Conservation (phyloP, 805 yeast species). For the Brettanomyces sp. region DNA sequence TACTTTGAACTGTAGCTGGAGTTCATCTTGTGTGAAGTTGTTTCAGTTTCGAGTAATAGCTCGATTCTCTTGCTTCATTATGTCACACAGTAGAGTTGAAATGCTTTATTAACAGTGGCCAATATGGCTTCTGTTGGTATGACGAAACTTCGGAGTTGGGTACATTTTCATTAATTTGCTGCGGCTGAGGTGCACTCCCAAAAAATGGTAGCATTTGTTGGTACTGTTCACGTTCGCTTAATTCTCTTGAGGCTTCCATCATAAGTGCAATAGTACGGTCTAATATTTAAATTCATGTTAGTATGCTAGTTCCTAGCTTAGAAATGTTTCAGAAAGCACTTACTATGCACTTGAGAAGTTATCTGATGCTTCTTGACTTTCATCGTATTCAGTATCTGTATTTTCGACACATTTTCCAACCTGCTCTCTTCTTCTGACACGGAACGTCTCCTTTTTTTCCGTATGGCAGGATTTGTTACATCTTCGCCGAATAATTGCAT, state of each 20-base stretch:
- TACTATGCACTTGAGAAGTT: not conserved
- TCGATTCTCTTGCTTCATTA: not conserved
- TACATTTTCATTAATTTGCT: too few relatives aligned
- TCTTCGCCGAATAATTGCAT: too few relatives aligned
- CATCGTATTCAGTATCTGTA: too few relatives aligned
- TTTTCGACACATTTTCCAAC: not conserved
- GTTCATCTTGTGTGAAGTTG: not conserved
- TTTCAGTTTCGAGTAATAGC: too few relatives aligned
- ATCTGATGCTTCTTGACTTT: not conserved
- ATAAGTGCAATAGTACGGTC: conserved; percentile 17
- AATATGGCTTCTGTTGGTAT: not conserved
- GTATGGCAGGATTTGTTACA: not conserved
- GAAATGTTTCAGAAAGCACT: not conserved
- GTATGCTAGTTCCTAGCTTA: not conserved
- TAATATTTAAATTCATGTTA: not conserved
- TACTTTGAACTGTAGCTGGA: too few relatives aligned
- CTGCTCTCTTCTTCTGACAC: not conserved
- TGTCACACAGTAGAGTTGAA: not conserved
- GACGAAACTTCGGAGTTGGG: too few relatives aligned
- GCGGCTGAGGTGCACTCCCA: too few relatives aligned
- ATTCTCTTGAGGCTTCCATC: conserved; percentile 21
- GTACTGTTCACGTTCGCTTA: conserved; percentile 5
- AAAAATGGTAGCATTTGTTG: conserved; percentile 2
- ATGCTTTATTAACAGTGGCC: conserved; percentile 2
- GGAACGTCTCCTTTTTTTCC: not conserved